These are phyloP conservation scores for Candida schatavii DNA, from an alignment of 805 yeast species.

Conservation along the genomic window DNA sequence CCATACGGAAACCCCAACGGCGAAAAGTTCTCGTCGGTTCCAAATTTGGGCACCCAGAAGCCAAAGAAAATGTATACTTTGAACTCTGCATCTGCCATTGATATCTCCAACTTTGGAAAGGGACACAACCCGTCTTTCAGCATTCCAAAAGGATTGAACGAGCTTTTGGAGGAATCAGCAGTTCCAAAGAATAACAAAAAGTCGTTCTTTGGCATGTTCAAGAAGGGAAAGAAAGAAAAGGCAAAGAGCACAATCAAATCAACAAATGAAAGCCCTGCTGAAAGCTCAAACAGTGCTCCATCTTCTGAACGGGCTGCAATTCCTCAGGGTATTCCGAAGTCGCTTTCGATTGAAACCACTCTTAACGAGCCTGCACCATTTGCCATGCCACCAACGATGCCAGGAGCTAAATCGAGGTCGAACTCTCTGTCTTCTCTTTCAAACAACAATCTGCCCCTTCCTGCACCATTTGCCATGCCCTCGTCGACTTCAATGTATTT, in stretches of 20 bases:
- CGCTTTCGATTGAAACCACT: constrained; percentile 1
- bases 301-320: neutral
- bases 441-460: constrained; percentile 15
- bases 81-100: constrained; percentile 36
- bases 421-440: neutral
- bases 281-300: no score
- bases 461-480: constrained; percentile 45
- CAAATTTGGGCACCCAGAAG: constrained; percentile 12
- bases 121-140: constrained; percentile 36
- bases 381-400: neutral
- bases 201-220: constrained; percentile 7
- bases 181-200: constrained; percentile 7
- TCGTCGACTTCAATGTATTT: constrained; percentile 40
- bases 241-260: neutral
- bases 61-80: constrained; percentile 12
- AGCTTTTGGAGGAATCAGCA: constrained; percentile 7
- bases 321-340: neutral
- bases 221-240: constrained; percentile 4
- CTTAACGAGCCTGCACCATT: neutral
- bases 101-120: constrained; percentile 39
- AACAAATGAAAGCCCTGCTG: neutral
- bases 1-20: constrained; percentile 2
- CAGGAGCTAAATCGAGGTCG: neutral
- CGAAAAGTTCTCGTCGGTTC: constrained; percentile 14
- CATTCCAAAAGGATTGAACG: constrained; percentile 12